A percentile compares a stretch with the other conserved stretches of the same genome.
Conservation (phyloP, 2,329 filamentous ascomycete species). For the Parafenestella ontariensis region DNA sequence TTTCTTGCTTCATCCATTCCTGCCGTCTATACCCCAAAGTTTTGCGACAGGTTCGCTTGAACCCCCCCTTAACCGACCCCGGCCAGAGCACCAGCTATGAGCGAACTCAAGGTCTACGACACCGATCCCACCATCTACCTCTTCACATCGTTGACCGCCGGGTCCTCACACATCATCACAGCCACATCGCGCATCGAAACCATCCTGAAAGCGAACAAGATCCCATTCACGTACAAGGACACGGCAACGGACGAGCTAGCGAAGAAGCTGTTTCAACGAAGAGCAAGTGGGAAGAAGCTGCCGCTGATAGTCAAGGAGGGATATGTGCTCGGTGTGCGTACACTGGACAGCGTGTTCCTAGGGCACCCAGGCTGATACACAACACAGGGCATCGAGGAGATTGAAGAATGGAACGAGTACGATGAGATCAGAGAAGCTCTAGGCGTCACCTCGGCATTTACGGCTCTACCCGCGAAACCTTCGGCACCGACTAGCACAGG, state of each 20-base stretch:
- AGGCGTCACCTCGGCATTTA: conserved; percentile 47
- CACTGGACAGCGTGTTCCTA: neutral
- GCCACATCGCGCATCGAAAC: conserved; percentile 95
- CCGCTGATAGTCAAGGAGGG: conserved; percentile 90
- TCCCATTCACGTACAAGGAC: conserved; percentile 92
- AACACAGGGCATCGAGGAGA: conserved; percentile 82
- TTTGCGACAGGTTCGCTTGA: neutral
- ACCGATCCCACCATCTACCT: conserved; percentile 74
- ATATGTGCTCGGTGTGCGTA: conserved; percentile 70
- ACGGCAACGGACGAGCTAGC: conserved; percentile 89
- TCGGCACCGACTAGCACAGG: conserved; percentile 6
- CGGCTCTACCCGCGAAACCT: conserved; percentile 43
- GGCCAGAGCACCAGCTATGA: conserved; percentile 30
- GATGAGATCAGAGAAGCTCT: conserved; percentile 91
- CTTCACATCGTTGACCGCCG: conserved; percentile 94
- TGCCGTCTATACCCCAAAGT: neutral
- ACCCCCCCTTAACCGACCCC: conserved; percentile 9
- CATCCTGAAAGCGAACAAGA: conserved; percentile 91
- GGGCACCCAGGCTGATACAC: conserved; percentile 5
- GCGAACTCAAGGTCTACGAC: conserved; percentile 54
- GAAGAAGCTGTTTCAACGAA: conserved; percentile 84
- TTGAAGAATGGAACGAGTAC: conserved; percentile 99
- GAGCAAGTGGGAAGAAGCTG: conserved; percentile 85
- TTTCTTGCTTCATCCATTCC: neutral
- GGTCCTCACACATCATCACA: conserved; percentile 94